A percentile compares a stretch with the other conserved stretches of the same genome.
Conservation (phyloP, 768 basidiomycete genomes). For the Erythrobasidium yunnanense region DNA sequence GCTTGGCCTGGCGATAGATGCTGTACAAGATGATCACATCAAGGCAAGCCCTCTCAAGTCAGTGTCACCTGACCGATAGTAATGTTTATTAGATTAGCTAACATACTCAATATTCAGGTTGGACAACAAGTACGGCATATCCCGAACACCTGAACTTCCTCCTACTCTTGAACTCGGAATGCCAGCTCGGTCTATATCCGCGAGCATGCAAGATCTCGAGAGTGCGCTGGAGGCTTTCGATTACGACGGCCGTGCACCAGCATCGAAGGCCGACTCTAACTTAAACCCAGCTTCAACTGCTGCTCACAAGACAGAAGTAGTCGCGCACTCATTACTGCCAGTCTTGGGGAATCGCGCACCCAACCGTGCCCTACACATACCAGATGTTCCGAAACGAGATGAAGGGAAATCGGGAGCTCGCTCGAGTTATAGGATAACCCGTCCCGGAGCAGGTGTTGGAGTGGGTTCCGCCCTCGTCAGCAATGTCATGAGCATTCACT, state of each 20-base stretch:
- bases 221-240: neutral
- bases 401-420: too few relatives aligned
- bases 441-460: neutral
- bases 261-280: neutral
- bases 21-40: too few relatives aligned
- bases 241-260: neutral
- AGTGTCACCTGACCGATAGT: too few relatives aligned
- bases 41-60: too few relatives aligned
- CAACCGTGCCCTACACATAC: neutral
- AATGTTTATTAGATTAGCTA: too few relatives aligned
- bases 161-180: neutral
- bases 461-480: neutral
- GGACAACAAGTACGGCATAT: neutral
- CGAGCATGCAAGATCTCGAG: conserved; percentile 10
- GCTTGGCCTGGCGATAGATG: too few relatives aligned
- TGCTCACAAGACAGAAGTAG: too few relatives aligned
- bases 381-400: too few relatives aligned
- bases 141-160: neutral
- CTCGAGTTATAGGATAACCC: neutral
- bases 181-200: neutral
- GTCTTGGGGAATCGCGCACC: neutral
- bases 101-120: too few relatives aligned
- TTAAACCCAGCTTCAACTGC: neutral
- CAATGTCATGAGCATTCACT: neutral
- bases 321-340: too few relatives aligned